Conservation (phyloP, 345 rosid species). For the Pistacia atlantica region DNA sequence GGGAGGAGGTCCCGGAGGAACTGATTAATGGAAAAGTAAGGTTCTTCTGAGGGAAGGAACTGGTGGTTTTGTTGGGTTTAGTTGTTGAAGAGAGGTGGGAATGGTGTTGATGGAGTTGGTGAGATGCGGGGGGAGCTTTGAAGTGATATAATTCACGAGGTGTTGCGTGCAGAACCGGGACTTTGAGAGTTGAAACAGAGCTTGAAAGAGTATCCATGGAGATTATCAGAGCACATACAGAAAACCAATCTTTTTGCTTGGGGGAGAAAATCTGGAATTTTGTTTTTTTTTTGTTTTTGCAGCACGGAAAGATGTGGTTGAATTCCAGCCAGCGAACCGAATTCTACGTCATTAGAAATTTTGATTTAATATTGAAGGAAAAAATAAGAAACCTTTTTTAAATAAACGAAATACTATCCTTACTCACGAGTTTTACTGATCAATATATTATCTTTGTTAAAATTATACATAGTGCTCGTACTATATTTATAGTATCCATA, state of each 20-base stretch:
- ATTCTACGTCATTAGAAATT: background rate
- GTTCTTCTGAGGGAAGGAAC: slow-evolving; percentile 20
- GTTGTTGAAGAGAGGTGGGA: slow-evolving; percentile 25
- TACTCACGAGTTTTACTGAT: too few species aligned
- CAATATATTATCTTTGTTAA: too few species aligned
- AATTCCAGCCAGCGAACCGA: background rate
- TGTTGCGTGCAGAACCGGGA: slow-evolving; percentile 27
- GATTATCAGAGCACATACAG: background rate
- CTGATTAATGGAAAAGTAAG: slow-evolving; percentile 26
- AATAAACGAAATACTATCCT: too few species aligned
- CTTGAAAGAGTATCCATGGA: slow-evolving; percentile 66
- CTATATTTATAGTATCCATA: too few species aligned
- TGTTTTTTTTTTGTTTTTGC: background rate
- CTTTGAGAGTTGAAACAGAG: slow-evolving; percentile 53
- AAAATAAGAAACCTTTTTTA: too few species aligned
- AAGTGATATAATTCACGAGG: slow-evolving; percentile 38
- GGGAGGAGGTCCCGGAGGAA: slow-evolving; percentile 20
- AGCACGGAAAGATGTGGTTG: background rate
- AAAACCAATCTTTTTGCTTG: background rate
- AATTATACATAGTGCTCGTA: too few species aligned
- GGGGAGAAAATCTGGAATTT: background rate
- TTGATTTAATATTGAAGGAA: too few species aligned
- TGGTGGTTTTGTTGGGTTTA: slow-evolving; percentile 29
- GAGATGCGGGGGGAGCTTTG: slow-evolving; percentile 25
- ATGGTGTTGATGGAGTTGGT: slow-evolving; percentile 24